Conservation (phyloP, 257 asterid genomes). For the Fraxinus cuspidata region DNA sequence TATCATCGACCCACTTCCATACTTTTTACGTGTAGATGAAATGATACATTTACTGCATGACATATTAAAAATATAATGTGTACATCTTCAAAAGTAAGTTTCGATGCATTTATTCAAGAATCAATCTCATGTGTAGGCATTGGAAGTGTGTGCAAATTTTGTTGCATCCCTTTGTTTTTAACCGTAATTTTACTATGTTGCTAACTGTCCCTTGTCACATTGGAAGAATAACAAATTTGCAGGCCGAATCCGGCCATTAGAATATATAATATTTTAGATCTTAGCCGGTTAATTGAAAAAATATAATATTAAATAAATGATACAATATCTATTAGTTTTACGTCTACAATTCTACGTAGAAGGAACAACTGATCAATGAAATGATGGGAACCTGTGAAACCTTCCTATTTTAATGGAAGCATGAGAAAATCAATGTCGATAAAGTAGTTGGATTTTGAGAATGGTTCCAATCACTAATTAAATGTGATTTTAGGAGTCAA, state of each 20-base stretch:
- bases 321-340: constrained; percentile 17
- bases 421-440: too few species aligned
- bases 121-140: background rate
- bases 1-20: background rate
- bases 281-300: constrained; percentile 34
- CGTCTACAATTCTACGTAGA: constrained; percentile 10
- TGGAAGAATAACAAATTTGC: constrained; percentile 20
- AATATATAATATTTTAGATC: constrained; percentile 24
- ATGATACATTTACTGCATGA: too few species aligned
- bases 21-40: too few species aligned
- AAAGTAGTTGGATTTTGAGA: too few species aligned
- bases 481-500: too few species aligned
- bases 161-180: background rate
- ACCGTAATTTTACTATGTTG: background rate
- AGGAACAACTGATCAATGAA: too few species aligned
- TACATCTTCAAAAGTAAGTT: too few species aligned
- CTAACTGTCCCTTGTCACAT: background rate
- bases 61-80: too few species aligned
- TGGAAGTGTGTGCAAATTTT: background rate
- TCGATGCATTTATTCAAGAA: background rate
- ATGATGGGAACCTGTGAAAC: too few species aligned
- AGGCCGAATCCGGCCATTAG: constrained; percentile 42
- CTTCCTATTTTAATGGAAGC: too few species aligned
- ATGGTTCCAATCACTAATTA: background rate
- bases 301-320: background rate